Percentiles rank a stretch among this genome's conserved stretches.
Conservation (phyloP, 495 filamentous ascomycete species). For the Penicillium flavigenum region DNA sequence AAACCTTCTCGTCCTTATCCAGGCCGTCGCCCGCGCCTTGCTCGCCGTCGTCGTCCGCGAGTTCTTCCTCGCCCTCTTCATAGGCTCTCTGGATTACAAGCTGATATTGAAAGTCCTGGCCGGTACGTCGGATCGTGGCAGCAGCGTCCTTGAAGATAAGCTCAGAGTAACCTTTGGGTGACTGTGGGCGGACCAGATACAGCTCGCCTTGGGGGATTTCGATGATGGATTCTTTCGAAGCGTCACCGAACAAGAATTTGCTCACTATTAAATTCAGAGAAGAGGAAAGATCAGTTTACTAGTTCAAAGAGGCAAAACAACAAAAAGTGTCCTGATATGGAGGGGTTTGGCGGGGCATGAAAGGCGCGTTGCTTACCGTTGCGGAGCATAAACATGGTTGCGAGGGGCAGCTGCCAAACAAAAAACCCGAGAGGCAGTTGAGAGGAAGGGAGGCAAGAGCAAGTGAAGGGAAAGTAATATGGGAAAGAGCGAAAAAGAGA, state of each 20-base stretch:
- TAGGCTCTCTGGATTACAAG: constrained; percentile 93
- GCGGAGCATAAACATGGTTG: constrained; percentile 70
- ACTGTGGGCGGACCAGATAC: constrained; percentile 91
- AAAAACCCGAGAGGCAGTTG: constrained; percentile 7
- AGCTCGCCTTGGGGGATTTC: constrained; percentile 94
- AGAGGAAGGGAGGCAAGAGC: constrained; percentile 8
- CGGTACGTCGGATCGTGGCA: constrained; percentile 86
- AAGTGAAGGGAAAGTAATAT: not conserved
- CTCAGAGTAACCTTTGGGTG: constrained; percentile 95
- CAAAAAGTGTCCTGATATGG: constrained; percentile 21
- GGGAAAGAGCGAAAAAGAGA: constrained; percentile 7
- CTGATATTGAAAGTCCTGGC: constrained; percentile 94
- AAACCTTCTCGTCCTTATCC: constrained; percentile 95
- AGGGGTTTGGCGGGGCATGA: constrained; percentile 40
- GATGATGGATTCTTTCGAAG: constrained; percentile 89
- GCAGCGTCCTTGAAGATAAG: constrained; percentile 98
- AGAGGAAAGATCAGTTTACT: constrained; percentile 18
- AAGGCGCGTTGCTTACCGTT: constrained; percentile 53
- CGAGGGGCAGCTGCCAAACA: constrained; percentile 35
- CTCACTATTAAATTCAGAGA: constrained; percentile 56
- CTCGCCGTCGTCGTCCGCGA: constrained; percentile 81
- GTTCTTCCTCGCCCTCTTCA: constrained; percentile 94
- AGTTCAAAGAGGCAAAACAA: not conserved
- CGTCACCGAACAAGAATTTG: constrained; percentile 90
- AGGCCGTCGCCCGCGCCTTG: constrained; percentile 65